Percentiles rank a stretch among this genome's conserved stretches.
phyloP scores from a whole-genome alignment of 2,329 filamentous ascomycete species.

The Lecanicillium sp. region DNA sequence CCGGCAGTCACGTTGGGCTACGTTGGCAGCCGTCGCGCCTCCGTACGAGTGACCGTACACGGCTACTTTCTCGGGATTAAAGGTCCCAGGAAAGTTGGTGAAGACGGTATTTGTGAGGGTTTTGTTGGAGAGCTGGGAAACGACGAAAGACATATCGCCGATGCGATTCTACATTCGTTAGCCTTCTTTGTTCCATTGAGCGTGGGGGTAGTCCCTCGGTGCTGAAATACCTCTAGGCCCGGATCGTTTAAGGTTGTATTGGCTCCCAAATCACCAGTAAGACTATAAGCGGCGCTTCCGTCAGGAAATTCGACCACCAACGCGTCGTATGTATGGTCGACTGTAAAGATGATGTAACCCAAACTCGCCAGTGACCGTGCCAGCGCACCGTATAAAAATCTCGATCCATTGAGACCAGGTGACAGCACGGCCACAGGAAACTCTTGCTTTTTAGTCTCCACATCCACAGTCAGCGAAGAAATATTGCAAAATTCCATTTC shows the following conservation, averaged over 20 bases:
- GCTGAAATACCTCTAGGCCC: background rate
- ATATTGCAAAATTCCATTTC: constrained; percentile 1
- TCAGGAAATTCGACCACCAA: constrained; percentile 38
- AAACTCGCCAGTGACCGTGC: constrained; percentile 37
- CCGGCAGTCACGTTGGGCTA: too few species aligned
- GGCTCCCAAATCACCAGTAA: background rate
- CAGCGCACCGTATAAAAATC: constrained; percentile 34
- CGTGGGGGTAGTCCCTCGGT: too few species aligned
- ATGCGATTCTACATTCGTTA: too few species aligned
- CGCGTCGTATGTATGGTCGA: constrained; percentile 43
- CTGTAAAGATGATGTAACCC: constrained; percentile 36
- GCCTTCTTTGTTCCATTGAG: too few species aligned
- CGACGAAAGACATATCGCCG: too few species aligned
- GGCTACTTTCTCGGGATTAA: too few species aligned
- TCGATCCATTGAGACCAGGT: constrained; percentile 33
- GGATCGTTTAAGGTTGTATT: background rate
- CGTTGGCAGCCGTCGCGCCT: too few species aligned
- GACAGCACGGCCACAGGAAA: constrained; percentile 31
- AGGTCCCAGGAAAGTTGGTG: too few species aligned
- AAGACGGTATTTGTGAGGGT: too few species aligned
- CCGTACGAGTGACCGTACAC: too few species aligned
- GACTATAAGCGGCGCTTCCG: constrained; percentile 21
- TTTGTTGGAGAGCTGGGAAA: too few species aligned
- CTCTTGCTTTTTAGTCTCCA: constrained; percentile 2
- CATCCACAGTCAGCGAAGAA: background rate